Evolutionary conservation across 2,329 filamentous ascomycete genomes (phyloP), one percentile per base, ranked within the genome.

Genomic region (Pseudocercospora fuligena): DNA sequence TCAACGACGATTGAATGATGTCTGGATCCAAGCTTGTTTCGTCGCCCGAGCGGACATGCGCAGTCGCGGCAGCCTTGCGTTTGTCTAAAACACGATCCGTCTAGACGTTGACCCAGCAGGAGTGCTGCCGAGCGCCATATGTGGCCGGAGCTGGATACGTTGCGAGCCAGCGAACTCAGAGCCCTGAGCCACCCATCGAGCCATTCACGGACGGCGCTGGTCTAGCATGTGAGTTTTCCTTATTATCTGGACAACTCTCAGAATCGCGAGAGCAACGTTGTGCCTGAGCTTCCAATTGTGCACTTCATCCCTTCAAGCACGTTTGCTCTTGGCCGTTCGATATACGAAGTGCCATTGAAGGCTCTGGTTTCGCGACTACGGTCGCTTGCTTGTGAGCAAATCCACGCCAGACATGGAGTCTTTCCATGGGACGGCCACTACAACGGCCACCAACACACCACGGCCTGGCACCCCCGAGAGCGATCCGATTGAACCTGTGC

Each of bases 381-480:
- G 19, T 27, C 29, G 36, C 53, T 19, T 53, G 36, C 36, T 47
- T 31, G 49, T 61, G 29, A 25, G 27, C 43, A 46, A n/a, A 6
- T 7, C 12, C 16, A 14, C 57, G 19, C 29, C 54, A 11, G 46
- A 49, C 16, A 76, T 76, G 74, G 73, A 73, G 62, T 69, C 73
- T 57, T 67, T 71, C 67, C 70, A 72, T 64, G 72, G 73, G 61
- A 73, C 74, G 54, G 72, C 72, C 66, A 71, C 73, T 54, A 73
- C 69, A 33, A 75, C 73, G 72, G 76, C 75, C 56, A 75, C 74
- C 56, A 76, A 75, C 56, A 79, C 78, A 23, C 78, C 75, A 61
- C 73, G 78, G 51, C 73, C 79, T 49, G 76, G 77, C 40, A 81
- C 79, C n/a, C 79, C 79, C 60, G 73, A 74, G 4, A 76, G 71